phyloP scores from a whole-genome alignment of 2,329 filamentous ascomycete species.

The Ophiostoma montium region DNA sequence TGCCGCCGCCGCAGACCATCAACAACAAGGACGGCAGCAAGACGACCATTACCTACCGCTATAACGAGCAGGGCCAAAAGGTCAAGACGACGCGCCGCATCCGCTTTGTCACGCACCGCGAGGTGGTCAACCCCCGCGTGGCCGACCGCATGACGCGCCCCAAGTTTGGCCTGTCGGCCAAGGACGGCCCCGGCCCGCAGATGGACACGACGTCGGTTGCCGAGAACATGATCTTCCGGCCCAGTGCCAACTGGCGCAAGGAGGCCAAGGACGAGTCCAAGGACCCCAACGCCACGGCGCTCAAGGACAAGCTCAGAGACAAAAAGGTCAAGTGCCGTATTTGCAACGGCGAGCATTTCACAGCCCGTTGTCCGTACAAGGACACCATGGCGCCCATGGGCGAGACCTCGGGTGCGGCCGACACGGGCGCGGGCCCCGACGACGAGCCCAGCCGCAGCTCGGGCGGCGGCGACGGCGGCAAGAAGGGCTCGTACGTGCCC shows the following conservation, averaged over 20 bases:
- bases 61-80: constrained; percentile 89
- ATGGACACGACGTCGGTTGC: constrained; percentile 77
- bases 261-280: constrained; percentile 67
- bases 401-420: constrained; percentile 40
- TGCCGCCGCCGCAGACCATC: constrained; percentile 78
- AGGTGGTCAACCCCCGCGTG: constrained; percentile 90
- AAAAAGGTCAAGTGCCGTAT: constrained; percentile 99
- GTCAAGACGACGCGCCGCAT: constrained; percentile 96
- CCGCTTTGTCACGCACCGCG: constrained; percentile 79
- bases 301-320: constrained; percentile 82
- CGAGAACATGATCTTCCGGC: constrained; percentile 97
- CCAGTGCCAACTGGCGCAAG: constrained; percentile 85
- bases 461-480: constrained; percentile 41
- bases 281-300: constrained; percentile 56
- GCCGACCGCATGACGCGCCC: constrained; percentile 85
- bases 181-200: constrained; percentile 69
- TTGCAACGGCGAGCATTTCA: constrained; percentile 98
- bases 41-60: constrained; percentile 78
- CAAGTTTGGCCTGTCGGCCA: constrained; percentile 86
- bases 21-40: constrained; percentile 98
- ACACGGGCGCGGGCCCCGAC: constrained; percentile 40
- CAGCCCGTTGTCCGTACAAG: constrained; percentile 97
- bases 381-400: constrained; percentile 92
- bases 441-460: constrained; percentile 26
- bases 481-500: constrained; percentile 81